Evolutionary conservation across 1,284 basidiomycete species (phyloP).

Genomic region (Cryptococcus depauperatus): DNA sequence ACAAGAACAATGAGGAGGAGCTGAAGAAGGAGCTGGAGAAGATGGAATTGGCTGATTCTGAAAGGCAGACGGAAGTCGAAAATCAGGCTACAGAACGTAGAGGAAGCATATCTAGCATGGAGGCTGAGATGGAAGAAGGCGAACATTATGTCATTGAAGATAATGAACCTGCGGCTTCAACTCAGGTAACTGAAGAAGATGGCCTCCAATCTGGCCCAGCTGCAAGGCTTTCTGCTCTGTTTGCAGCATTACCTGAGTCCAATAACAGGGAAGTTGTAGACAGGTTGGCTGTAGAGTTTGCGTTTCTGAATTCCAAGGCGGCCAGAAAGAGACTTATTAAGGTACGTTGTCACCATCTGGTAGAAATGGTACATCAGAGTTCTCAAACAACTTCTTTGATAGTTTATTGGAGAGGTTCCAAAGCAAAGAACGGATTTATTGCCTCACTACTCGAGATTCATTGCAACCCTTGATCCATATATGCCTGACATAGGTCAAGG

Average conservation of each 20-base stretch:
- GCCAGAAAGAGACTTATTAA: conserved; percentile 81
- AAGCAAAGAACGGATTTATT: conserved; percentile 84
- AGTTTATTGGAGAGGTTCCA: conserved; percentile 79
- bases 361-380: background rate
- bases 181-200: conserved; percentile 26
- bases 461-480: conserved; percentile 79
- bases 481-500: conserved; percentile 89
- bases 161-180: background rate
- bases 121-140: background rate
- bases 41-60: conserved; percentile 22
- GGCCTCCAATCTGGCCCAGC: conserved; percentile 65
- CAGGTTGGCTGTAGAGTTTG: conserved; percentile 90
- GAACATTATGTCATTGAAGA: background rate
- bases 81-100: background rate
- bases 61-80: background rate
- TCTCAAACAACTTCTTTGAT: conserved; percentile 1
- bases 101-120: background rate
- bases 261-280: conserved; percentile 89
- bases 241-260: conserved; percentile 85
- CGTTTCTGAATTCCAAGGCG: conserved; percentile 91
- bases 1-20: conserved; percentile 27
- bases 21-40: conserved; percentile 45
- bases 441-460: conserved; percentile 85
- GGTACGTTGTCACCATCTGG: conserved; percentile 53
- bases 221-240: conserved; percentile 82